Conservation (phyloP, 2,329 filamentous ascomycete genomes). For the Leptographium radiaticola region DNA sequence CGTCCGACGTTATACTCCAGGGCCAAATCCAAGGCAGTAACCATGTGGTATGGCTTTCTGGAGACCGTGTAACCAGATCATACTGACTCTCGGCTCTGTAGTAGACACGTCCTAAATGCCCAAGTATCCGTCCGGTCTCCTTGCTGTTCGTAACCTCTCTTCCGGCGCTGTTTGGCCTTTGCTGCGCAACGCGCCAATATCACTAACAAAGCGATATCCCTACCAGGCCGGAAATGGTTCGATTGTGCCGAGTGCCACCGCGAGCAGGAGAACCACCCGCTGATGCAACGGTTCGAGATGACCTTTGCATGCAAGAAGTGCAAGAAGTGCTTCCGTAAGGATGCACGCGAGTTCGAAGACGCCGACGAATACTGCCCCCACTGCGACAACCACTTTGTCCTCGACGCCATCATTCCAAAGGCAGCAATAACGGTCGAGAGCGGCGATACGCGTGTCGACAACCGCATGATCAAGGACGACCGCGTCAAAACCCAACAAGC, state of each 20-base stretch:
- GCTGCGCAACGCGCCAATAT: neutral
- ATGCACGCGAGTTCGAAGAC: conserved; percentile 84
- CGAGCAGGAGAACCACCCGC: conserved; percentile 64
- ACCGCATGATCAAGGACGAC: conserved; percentile 87
- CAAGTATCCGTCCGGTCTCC: conserved; percentile 92
- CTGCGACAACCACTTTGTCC: conserved; percentile 96
- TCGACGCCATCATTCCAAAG: conserved; percentile 78
- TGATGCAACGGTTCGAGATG: conserved; percentile 76
- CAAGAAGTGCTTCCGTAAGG: conserved; percentile 95
- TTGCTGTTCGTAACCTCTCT: conserved; percentile 56
- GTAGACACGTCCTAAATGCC: conserved; percentile 97
- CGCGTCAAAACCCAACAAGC: conserved; percentile 48
- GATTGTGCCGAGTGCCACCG: conserved; percentile 92
- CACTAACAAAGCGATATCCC: neutral
- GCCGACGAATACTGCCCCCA: conserved; percentile 97
- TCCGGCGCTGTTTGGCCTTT: no score
- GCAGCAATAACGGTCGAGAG: conserved; percentile 77
- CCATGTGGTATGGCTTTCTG: conserved; percentile 1
- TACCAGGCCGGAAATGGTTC: conserved; percentile 84
- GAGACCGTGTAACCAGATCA: neutral
- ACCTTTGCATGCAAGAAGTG: conserved; percentile 97
- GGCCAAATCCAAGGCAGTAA: neutral
- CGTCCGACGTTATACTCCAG: neutral
- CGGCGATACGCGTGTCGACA: conserved; percentile 76
- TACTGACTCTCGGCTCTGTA: conserved; percentile 21